These are phyloP conservation scores for Penicillium diatomitis DNA, from an alignment of 495 filamentous ascomycete genomes.

Conservation along the genomic window DNA sequence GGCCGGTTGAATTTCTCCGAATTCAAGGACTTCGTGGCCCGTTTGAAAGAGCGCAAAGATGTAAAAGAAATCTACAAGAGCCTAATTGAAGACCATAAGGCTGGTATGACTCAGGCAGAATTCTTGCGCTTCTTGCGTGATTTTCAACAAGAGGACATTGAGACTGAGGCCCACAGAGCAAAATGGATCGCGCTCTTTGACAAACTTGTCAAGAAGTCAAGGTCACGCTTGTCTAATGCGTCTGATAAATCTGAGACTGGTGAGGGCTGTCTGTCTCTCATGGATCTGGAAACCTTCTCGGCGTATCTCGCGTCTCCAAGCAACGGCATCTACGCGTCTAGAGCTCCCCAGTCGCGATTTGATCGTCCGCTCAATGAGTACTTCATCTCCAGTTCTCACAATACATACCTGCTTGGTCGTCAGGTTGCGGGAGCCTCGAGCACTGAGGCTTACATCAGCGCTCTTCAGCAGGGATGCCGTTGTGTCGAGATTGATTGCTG, in stretches of 20 bases:
- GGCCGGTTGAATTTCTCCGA: conserved; percentile 63
- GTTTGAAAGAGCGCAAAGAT: conserved; percentile 77
- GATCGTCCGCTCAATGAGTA: conserved; percentile 91
- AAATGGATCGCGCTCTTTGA: conserved; percentile 69
- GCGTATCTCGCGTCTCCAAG: conserved; percentile 65
- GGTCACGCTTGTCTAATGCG: conserved; percentile 38
- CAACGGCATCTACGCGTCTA: conserved; percentile 52
- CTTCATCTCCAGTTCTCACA: conserved; percentile 97
- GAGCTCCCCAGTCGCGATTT: conserved; percentile 48
- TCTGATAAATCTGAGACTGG: conserved; percentile 30
- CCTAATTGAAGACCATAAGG: conserved; percentile 38
- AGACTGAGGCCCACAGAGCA: conserved; percentile 38
- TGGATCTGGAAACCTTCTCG: conserved; percentile 67
- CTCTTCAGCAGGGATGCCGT: conserved; percentile 80
- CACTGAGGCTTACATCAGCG: conserved; percentile 85
- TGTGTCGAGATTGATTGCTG: conserved; percentile 98
- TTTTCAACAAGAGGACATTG: conserved; percentile 66
- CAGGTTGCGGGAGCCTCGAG: conserved; percentile 86
- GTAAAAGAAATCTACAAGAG: conserved; percentile 59
- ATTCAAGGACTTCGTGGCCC: conserved; percentile 71
- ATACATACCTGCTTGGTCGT: conserved; percentile 87
- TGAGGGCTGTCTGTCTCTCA: conserved; percentile 31
- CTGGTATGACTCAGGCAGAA: conserved; percentile 57
- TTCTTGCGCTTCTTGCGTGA: conserved; percentile 70
- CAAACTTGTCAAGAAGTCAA: conserved; percentile 59